Evolutionary conservation across 306 rosid species (phyloP).

Genomic region (Corylus avellana): DNA sequence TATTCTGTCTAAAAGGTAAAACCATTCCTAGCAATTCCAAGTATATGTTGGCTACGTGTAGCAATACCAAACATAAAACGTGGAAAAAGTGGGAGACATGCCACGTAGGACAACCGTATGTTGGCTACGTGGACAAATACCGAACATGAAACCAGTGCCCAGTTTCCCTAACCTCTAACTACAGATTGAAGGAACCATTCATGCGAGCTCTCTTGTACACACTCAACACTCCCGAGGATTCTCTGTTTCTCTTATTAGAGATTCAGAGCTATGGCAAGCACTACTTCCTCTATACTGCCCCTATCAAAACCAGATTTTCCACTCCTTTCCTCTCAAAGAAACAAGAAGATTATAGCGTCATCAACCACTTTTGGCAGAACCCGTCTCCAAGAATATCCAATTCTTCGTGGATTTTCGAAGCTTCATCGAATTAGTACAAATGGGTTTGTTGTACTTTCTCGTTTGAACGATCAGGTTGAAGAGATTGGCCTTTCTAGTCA

Average conservation of each 20-base stretch:
- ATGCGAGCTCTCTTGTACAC: background rate
- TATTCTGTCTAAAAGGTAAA: too few relatives aligned
- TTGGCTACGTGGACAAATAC: background rate
- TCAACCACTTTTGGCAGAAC: constrained; percentile 14
- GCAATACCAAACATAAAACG: background rate
- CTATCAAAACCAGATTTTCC: constrained; percentile 28
- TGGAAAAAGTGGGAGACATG: background rate
- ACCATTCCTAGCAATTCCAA: too few relatives aligned
- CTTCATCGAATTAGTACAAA: constrained; percentile 25
- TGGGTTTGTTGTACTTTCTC: constrained; percentile 35
- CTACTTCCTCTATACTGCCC: constrained; percentile 24
- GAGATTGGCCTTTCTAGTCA: constrained; percentile 22
- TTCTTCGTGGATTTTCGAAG: constrained; percentile 9
- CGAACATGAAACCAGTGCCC: constrained; percentile 7
- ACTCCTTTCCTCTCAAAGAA: constrained; percentile 1
- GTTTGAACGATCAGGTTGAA: constrained; percentile 32
- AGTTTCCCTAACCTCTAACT: background rate
- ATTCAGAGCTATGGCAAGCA: constrained; percentile 31
- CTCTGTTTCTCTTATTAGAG: background rate
- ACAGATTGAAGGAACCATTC: background rate
- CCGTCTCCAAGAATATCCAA: constrained; percentile 18
- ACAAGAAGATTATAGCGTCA: constrained; percentile 5
- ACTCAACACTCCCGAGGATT: background rate
- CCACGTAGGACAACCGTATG: background rate
- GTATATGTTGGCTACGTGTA: too few relatives aligned